Evolutionary conservation across 129 eudicot genomes (phyloP).

Genomic region (Scalesia atractyloides): DNA sequence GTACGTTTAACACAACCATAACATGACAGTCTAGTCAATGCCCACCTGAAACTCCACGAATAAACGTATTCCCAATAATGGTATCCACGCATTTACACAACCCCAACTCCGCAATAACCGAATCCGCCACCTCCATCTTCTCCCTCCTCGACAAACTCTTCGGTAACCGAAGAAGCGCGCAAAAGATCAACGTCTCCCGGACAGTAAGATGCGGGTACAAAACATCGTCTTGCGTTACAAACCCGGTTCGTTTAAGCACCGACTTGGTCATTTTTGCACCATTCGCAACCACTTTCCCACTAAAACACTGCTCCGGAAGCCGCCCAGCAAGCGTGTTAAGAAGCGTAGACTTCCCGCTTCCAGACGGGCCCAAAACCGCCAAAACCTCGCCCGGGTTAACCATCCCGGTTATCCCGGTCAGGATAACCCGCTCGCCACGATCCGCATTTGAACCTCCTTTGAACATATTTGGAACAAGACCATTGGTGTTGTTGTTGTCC

Average conservation of each 20-base stretch:
- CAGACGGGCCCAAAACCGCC: constrained; percentile 92
- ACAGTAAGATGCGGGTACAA: constrained; percentile 75
- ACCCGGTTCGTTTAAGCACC: constrained; percentile 49
- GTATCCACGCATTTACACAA: constrained; percentile 52
- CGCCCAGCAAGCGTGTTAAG: constrained; percentile 81
- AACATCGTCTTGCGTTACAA: constrained; percentile 74
- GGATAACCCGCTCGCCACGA: constrained; percentile 52
- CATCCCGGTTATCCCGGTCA: constrained; percentile 73
- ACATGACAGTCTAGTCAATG: neutral
- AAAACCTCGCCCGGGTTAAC: constrained; percentile 78
- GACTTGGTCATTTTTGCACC: constrained; percentile 48
- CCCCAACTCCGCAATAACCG: constrained; percentile 54
- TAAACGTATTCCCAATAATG: constrained; percentile 54
- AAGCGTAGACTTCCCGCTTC: constrained; percentile 94
- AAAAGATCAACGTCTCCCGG: constrained; percentile 56
- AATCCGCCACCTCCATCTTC: constrained; percentile 54
- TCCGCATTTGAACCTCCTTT: neutral
- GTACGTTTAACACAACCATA: too few relatives aligned
- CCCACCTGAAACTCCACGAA: constrained; percentile 73
- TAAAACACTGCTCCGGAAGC: constrained; percentile 46
- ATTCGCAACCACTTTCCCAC: constrained; percentile 71
- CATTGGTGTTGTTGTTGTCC: constrained; percentile 24
- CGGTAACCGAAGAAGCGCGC: constrained; percentile 68
- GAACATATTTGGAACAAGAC: constrained; percentile 33
- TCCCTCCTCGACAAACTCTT: constrained; percentile 36